Evolutionary conservation across 805 yeast species (phyloP).

Genomic region (Kazachstania viticola): DNA sequence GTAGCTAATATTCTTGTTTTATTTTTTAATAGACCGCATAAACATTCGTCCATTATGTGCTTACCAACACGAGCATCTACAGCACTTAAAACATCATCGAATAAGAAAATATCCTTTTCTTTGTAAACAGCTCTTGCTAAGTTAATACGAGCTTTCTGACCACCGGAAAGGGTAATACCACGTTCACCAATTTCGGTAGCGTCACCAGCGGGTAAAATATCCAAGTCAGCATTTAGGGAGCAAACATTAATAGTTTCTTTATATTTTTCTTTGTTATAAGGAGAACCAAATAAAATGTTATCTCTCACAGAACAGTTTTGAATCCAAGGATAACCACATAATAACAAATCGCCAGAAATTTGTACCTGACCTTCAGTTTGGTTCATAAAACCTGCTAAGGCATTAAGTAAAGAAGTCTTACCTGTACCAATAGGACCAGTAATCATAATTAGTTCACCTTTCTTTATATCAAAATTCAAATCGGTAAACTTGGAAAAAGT

Average conservation of each 20-base stretch:
- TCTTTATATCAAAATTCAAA: slow-evolving; percentile 41
- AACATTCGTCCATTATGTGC: slow-evolving; percentile 60
- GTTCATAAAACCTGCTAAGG: slow-evolving; percentile 63
- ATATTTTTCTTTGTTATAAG: slow-evolving; percentile 41
- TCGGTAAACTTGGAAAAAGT: slow-evolving; percentile 35
- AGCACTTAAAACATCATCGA: slow-evolving; percentile 76
- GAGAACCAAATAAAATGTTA: slow-evolving; percentile 58
- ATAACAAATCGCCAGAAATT: slow-evolving; percentile 40
- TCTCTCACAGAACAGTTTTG: slow-evolving; percentile 71
- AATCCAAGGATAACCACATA: slow-evolving; percentile 70
- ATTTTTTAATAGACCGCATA: slow-evolving; percentile 42
- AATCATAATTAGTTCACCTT: slow-evolving; percentile 53
- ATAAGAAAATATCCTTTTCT: slow-evolving; percentile 49
- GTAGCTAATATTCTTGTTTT: slow-evolving; percentile 73
- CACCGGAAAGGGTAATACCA: slow-evolving; percentile 81
- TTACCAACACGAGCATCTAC: slow-evolving; percentile 83
- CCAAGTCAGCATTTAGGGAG: slow-evolving; percentile 53
- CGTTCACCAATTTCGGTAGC: slow-evolving; percentile 73
- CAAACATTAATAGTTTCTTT: slow-evolving; percentile 49
- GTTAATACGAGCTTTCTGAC: slow-evolving; percentile 74
- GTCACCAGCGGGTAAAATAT: slow-evolving; percentile 63
- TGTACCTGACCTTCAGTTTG: slow-evolving; percentile 39
- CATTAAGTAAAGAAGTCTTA: slow-evolving; percentile 59
- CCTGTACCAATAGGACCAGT: slow-evolving; percentile 74
- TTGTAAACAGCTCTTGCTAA: slow-evolving; percentile 73